Percentiles rank a stretch among this genome's conserved stretches.
These are phyloP conservation scores for Pythium vanterpoolii DNA, from an alignment of 352 stramenopile genomes.

Conservation along the genomic window DNA sequence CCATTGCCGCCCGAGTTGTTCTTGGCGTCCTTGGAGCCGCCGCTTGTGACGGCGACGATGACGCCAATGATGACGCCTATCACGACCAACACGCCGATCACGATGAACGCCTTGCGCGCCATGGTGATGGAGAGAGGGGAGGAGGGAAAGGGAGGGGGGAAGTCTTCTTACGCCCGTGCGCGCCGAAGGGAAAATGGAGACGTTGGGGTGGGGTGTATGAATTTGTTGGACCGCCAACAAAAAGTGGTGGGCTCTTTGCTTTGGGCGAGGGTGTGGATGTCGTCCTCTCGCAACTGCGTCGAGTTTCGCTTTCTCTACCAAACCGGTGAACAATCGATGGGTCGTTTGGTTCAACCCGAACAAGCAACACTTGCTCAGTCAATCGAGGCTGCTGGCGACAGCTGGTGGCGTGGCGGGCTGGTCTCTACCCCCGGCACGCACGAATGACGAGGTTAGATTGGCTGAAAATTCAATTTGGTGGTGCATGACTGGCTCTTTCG, in stretches of 20 bases:
- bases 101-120: conserved; percentile 63
- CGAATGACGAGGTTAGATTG: conserved; percentile 8
- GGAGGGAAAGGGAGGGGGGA: conserved; percentile 15
- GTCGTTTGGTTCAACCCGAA: neutral
- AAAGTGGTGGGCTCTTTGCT: neutral
- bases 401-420: neutral
- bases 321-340: too few relatives aligned
- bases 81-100: conserved; percentile 62
- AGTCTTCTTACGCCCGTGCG: conserved; percentile 6
- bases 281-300: conserved; percentile 12
- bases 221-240: conserved; percentile 14
- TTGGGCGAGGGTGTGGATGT: neutral
- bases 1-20: conserved; percentile 4
- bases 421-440: conserved; percentile 12
- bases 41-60: conserved; percentile 59
- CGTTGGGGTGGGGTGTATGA: neutral
- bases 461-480: conserved; percentile 19
- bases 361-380: neutral
- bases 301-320: too few relatives aligned
- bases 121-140: conserved; percentile 13
- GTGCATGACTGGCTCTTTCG: conserved; percentile 15
- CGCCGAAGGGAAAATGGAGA: conserved; percentile 6
- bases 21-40: conserved; percentile 29
- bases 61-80: conserved; percentile 62
- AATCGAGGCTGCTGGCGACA: neutral